These are phyloP conservation scores for Pholiota adiposa DNA, from an alignment of 1,284 basidiomycete species.

Conservation along the genomic window DNA sequence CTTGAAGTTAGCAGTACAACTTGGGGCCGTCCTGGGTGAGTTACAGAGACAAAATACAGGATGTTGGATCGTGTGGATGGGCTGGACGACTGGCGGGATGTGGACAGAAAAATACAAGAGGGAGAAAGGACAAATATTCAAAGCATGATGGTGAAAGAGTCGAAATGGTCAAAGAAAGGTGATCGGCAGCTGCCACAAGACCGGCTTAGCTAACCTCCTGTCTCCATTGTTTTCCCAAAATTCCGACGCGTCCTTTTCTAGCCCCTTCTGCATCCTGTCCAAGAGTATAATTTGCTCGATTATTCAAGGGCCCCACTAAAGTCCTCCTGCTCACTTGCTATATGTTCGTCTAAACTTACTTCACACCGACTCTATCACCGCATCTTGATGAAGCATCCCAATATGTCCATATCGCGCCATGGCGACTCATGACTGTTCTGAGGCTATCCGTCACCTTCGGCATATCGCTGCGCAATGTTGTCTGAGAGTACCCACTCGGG, in stretches of 20 bases:
- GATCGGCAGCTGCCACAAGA: conserved; percentile 12
- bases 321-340: background rate
- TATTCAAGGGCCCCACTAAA: background rate
- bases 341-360: background rate
- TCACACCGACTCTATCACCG: conserved; percentile 7
- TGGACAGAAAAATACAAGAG: conserved; percentile 7
- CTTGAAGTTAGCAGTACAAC: background rate
- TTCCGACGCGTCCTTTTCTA: conserved; percentile 3
- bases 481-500: background rate
- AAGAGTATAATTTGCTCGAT: background rate
- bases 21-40: background rate
- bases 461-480: background rate
- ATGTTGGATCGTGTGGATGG: background rate
- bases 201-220: conserved; percentile 11
- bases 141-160: conserved; percentile 10
- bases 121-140: conserved; percentile 5
- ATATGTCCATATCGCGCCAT: conserved; percentile 12
- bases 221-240: conserved; percentile 11
- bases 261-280: conserved; percentile 1
- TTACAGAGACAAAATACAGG: background rate
- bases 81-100: background rate
- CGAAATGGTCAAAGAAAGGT: conserved; percentile 4
- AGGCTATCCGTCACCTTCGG: background rate
- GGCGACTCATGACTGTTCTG: conserved; percentile 8
- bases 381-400: conserved; percentile 4